Base-by-base conservation (phyloP, 2,329 filamentous ascomycete genomes). In the Colletotrichum plurivorum region DNA sequence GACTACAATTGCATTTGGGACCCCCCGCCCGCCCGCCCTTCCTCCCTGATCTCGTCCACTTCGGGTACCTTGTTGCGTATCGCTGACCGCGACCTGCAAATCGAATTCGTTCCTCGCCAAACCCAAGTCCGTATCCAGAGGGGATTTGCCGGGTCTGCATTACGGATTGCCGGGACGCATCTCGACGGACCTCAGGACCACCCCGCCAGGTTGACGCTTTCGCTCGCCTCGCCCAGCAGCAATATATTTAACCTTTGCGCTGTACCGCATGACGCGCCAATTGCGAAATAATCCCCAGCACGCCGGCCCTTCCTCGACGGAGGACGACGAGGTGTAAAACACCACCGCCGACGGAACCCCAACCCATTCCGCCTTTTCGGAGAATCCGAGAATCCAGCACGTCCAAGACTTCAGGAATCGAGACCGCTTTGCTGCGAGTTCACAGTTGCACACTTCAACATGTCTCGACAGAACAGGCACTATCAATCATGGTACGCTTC, bases 401-500 rank as follows among this genome's bases (percentile, higher is more conserved):
- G 31, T 10, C 10, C 31, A 36, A 36, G 31, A 36, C 31, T 36
- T 10, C 3, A 36, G 31, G 8, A 36, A 36, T 22, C 51, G 31
- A 43, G 31, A 51, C 52, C 16, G 18, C 31, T 27, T 16, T 52
- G 52, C 45, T 54, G 45, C 31, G 6, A 48, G 36, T 31, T 13
- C 10, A 16, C 54, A 27, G 25, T 31, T 18, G 25, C 51, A 55
- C 9, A 25, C 53, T 13, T 46, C 36, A 56, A 43, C 52, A 71
- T 71, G 70, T 72, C 71, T 56, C 71, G 69, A 48, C 65, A 69
- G 22, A 69, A 71, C 51, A 69, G 55, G 53, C 69, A 71, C 49
- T 70, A 71, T 55, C 69, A 71, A 58, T 69, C 71, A 67, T 72
- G 71, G 71, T 71, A 69, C 27, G 54, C 58, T 67, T 53, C 4